Percentiles rank a stretch among this genome's conserved stretches.
Evolutionary conservation across 306 rosid genomes (phyloP).

Genomic region (Leucaena leucocephala): DNA sequence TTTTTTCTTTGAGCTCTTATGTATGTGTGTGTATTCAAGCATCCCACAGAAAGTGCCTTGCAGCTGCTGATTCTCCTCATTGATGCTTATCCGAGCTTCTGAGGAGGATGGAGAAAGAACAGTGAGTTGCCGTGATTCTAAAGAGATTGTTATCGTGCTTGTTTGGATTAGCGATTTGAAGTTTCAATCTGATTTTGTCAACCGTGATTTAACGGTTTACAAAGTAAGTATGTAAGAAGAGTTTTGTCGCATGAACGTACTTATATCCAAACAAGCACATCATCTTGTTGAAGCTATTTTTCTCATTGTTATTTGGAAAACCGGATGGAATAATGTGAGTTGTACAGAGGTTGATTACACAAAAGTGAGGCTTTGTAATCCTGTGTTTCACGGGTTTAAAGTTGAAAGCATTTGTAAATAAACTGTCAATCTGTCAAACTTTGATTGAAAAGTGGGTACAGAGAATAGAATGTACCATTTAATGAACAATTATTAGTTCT

Average conservation of each 20-base stretch:
- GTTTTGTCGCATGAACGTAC: too few species aligned
- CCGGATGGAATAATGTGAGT: slow-evolving; percentile 24
- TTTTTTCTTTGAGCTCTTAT: slow-evolving; percentile 1
- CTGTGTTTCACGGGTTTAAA: background rate
- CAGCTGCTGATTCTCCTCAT: slow-evolving; percentile 5
- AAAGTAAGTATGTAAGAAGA: too few species aligned
- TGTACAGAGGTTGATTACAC: slow-evolving; percentile 28
- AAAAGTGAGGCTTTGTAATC: slow-evolving; percentile 36
- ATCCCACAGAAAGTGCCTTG: slow-evolving; percentile 27
- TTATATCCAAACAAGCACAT: too few species aligned
- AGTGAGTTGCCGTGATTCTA: slow-evolving; percentile 16
- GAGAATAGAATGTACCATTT: too few species aligned
- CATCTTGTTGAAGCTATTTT: background rate
- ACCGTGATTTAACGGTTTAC: too few species aligned
- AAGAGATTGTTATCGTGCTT: background rate
- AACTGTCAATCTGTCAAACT: slow-evolving; percentile 18
- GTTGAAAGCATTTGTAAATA: slow-evolving; percentile 7
- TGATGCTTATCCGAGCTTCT: slow-evolving; percentile 21
- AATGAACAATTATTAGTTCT: too few species aligned
- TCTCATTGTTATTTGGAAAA: slow-evolving; percentile 15
- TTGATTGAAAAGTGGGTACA: background rate
- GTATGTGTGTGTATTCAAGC: slow-evolving; percentile 13
- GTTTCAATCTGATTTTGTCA: too few species aligned
- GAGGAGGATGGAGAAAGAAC: slow-evolving; percentile 30
- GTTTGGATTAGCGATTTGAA: too few species aligned